These are phyloP conservation scores for Kazachstania sp. DNA, from an alignment of 1,139 yeast species.

Conservation along the genomic window DNA sequence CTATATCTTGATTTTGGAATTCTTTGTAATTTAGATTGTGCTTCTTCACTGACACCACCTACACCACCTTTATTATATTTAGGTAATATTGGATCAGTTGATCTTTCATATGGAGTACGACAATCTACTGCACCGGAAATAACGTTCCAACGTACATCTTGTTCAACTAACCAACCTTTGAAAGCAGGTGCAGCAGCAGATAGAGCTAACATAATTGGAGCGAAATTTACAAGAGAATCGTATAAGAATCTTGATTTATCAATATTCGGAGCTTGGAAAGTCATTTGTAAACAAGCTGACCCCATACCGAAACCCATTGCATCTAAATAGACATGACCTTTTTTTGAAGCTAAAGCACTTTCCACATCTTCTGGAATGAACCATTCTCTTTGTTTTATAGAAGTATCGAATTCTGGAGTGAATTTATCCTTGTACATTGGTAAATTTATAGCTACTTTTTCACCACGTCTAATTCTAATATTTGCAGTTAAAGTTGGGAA, in stretches of 20 bases:
- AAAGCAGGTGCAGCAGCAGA: slow-evolving; percentile 91
- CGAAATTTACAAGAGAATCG: slow-evolving; percentile 77
- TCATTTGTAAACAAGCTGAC: slow-evolving; percentile 83
- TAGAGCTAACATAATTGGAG: slow-evolving; percentile 74
- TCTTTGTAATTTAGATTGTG: slow-evolving; percentile 40
- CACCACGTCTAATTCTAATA: slow-evolving; percentile 80
- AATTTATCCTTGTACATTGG: slow-evolving; percentile 71
- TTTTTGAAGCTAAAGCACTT: slow-evolving; percentile 60
- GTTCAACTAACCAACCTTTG: slow-evolving; percentile 85
- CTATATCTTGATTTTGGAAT: slow-evolving; percentile 90
- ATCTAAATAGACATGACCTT: slow-evolving; percentile 89
- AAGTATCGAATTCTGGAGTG: slow-evolving; percentile 63
- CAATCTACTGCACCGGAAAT: slow-evolving; percentile 91
- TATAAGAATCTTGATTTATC: slow-evolving; percentile 70
- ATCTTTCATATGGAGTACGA: slow-evolving; percentile 77
- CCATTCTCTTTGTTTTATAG: slow-evolving; percentile 51
- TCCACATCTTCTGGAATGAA: slow-evolving; percentile 65
- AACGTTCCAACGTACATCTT: slow-evolving; percentile 96
- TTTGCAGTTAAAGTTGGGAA: slow-evolving; percentile 95
- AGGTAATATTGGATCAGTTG: slow-evolving; percentile 44
- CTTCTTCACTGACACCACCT: slow-evolving; percentile 38
- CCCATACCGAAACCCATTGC: slow-evolving; percentile 99
- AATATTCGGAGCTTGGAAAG: slow-evolving; percentile 81
- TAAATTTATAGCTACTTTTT: slow-evolving; percentile 82
- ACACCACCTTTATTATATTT: slow-evolving; percentile 31